Evolutionary conservation across 352 stramenopile species (phyloP).

Genomic region (Thraustochytrium aureum): DNA sequence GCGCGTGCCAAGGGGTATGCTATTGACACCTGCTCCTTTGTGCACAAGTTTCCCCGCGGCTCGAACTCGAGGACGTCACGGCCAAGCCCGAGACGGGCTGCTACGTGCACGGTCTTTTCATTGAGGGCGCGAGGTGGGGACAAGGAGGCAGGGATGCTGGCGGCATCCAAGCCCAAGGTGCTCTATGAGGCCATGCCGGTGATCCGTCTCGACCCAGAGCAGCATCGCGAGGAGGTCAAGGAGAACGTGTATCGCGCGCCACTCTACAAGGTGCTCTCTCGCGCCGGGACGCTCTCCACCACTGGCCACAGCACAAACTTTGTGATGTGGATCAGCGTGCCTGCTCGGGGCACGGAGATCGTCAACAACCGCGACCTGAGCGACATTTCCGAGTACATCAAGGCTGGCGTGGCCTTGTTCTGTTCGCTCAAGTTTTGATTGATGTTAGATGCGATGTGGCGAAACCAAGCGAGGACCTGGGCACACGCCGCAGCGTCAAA

Average conservation of each 20-base stretch:
- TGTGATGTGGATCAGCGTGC: constrained; percentile 95
- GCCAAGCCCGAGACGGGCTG: constrained; percentile 74
- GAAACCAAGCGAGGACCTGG: too few relatives aligned
- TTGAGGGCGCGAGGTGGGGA: constrained; percentile 84
- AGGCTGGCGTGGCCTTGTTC: constrained; percentile 91
- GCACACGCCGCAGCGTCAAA: too few relatives aligned
- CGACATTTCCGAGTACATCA: constrained; percentile 77
- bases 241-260: constrained; percentile 86
- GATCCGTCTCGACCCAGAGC: constrained; percentile 72
- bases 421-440: constrained; percentile 86
- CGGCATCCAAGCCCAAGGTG: constrained; percentile 87
- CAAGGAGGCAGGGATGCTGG: constrained; percentile 68
- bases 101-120: constrained; percentile 81
- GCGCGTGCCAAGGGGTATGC: constrained; percentile 83
- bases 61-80: constrained; percentile 57
- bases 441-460: too few relatives aligned
- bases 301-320: constrained; percentile 97
- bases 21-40: constrained; percentile 76
- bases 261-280: constrained; percentile 92
- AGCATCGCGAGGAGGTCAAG: constrained; percentile 71
- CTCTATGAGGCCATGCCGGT: constrained; percentile 87
- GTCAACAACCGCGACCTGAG: constrained; percentile 79
- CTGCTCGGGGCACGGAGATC: constrained; percentile 74
- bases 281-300: constrained; percentile 87
- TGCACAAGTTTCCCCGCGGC: constrained; percentile 61